Percentiles rank a stretch among this genome's conserved stretches.
These are phyloP conservation scores for Zoysia pacifica DNA, from an alignment of 176 grass and related monocot genomes.

Conservation along the genomic window DNA sequence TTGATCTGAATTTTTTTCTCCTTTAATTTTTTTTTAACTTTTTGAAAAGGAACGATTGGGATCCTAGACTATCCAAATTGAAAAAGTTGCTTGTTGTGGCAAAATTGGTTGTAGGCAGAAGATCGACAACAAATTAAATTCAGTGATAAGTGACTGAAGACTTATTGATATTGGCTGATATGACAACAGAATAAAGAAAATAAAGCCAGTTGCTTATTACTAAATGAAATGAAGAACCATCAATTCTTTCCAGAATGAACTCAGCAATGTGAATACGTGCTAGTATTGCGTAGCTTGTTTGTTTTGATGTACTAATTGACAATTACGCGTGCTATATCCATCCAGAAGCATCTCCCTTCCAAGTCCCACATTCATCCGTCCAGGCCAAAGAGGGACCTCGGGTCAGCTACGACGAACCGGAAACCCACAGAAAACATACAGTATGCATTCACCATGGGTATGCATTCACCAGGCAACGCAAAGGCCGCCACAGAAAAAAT, in stretches of 20 bases:
- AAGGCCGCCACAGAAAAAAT: not conserved
- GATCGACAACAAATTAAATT: not conserved
- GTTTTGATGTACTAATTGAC: not conserved
- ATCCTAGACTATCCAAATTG: not conserved
- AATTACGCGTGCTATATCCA: not conserved
- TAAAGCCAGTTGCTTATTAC: not conserved
- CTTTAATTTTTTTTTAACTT: not conserved
- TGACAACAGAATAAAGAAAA: not conserved
- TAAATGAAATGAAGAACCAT: not conserved
- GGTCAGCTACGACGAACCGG: not conserved
- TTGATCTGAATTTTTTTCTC: not conserved
- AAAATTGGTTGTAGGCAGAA: not conserved
- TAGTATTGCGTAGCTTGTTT: not conserved
- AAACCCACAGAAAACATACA: slow-evolving; percentile 31
- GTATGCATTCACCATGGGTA: not conserved
- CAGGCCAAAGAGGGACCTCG: not conserved
- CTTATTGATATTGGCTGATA: not conserved
- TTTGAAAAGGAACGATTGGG: not conserved
- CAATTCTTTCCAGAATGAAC: not conserved
- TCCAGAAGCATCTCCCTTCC: not conserved
- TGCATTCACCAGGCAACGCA: not conserved
- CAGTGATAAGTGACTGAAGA: not conserved
- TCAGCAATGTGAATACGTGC: not conserved
- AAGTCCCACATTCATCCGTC: not conserved
- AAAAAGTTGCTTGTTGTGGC: not conserved